Evolutionary conservation across 495 filamentous ascomycete genomes (phyloP), one percentile per base, ranked within the genome.

Genomic region (Penicillium verhagenii): DNA sequence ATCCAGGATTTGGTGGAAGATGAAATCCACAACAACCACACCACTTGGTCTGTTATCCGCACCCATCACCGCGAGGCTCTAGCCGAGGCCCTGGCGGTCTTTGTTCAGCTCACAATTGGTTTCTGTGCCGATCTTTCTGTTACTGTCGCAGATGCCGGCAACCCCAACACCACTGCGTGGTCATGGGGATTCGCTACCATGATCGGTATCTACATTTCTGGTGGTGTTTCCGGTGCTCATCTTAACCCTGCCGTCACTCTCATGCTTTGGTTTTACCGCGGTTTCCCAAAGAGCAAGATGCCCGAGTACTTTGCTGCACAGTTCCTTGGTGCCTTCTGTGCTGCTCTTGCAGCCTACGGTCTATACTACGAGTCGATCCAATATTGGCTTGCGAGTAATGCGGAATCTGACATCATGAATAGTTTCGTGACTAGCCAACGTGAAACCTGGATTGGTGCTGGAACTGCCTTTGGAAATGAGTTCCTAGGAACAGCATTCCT

Each of bases 171-270:
- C 3, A 77, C 75, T 4, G 73, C 68, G 18, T 82, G 76, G 77
- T 72, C 75, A 8, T 85, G 80, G 80, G 81, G 80, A 1, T 66
- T 83, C 6, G 79, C 75, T 10, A 76, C 76, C 25, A 84, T 84
- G 81, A 74, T 82, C 39, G 81, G 71, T 9, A 82, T 83, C 42
- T 82, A 82, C 51, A 74, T 85, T 20, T 77, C 69, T 23, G 78
- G 79, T 68, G 79, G 78, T 54, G 69, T 81, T n/a, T 82, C 79
- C 1, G 79, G 79, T 50, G 79, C 78, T 2, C 79, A 83, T 52
- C 66, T 83, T 35, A 83, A 82, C 54, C 79, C 79, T 0, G 65
- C 66, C 19, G 71, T 82, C 21, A 82, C 79, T 8, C 61, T 74
- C 18, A 70, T 74, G 47, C 59, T 83, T 9, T 79, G 70, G 61